Evolutionary conservation across 345 rosid genomes (phyloP).

Genomic region (Pistacia atlantica): DNA sequence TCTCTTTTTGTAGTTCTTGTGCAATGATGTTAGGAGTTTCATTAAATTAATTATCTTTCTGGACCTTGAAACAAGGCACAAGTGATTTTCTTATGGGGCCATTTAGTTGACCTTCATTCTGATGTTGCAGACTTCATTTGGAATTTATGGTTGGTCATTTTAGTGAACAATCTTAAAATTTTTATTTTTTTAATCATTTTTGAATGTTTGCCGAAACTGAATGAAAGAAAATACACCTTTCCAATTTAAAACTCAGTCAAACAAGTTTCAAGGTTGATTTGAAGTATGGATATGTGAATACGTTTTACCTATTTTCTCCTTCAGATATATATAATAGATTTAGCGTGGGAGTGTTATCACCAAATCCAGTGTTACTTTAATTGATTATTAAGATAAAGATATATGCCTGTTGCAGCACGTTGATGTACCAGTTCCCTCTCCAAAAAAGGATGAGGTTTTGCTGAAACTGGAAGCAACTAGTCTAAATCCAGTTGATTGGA

Average conservation of each 20-base stretch:
- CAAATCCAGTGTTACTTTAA: not conserved
- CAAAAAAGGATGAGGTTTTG: constrained; percentile 57
- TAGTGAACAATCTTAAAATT: not conserved
- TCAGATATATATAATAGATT: not conserved
- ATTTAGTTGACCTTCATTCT: not conserved
- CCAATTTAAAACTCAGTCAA: too few relatives aligned
- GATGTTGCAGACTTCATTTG: not conserved
- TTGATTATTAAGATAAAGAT: not conserved
- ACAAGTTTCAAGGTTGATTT: constrained; percentile 1
- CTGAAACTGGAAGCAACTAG: constrained; percentile 61
- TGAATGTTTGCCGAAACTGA: too few relatives aligned
- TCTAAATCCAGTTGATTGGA: constrained; percentile 76
- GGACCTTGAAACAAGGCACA: too few relatives aligned
- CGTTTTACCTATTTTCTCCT: not conserved
- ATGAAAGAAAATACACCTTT: not conserved
- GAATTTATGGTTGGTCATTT: not conserved
- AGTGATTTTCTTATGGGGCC: not conserved
- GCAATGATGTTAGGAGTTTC: not conserved
- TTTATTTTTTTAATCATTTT: too few relatives aligned
- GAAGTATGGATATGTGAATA: not conserved
- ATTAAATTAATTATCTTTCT: too few relatives aligned
- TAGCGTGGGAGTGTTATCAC: too few relatives aligned
- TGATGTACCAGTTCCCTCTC: constrained; percentile 51
- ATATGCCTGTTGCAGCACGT: constrained; percentile 54
- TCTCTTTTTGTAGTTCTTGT: not conserved